Conservation (phyloP, 495 filamentous ascomycete genomes). For the Chaetomium tenue region DNA sequence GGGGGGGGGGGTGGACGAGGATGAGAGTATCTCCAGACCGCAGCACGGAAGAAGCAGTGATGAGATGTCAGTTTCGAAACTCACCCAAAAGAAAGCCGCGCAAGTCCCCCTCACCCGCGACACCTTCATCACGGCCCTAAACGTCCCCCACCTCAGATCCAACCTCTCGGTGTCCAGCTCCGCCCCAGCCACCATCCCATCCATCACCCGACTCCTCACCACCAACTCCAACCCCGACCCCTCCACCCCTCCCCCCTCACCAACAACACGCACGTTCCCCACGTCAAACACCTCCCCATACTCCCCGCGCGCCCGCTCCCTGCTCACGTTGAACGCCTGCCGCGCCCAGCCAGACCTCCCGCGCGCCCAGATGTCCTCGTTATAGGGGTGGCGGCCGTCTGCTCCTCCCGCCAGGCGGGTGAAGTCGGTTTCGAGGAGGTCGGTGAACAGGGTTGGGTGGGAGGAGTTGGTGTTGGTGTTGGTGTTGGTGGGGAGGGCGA, state of each 20-base stretch:
- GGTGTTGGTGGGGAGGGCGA: constrained; percentile 33
- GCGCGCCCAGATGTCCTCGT: constrained; percentile 31
- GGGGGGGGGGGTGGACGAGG: background rate
- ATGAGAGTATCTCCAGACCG: no score
- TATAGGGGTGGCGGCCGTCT: background rate
- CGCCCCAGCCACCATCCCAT: constrained; percentile 56
- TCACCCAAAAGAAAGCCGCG: constrained; percentile 75
- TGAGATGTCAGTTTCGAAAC: no score
- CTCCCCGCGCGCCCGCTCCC: constrained; percentile 53
- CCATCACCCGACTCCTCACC: constrained; percentile 49
- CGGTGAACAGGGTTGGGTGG: constrained; percentile 55
- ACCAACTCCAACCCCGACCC: constrained; percentile 54
- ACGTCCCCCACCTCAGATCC: constrained; percentile 66
- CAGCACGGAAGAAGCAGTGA: no score
- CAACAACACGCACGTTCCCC: constrained; percentile 48
- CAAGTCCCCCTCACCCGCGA: constrained; percentile 62
- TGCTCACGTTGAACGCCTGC: constrained; percentile 63
- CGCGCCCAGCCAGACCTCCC: constrained; percentile 57
- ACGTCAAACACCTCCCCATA: constrained; percentile 62
- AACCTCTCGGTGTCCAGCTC: constrained; percentile 57
- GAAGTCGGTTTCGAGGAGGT: constrained; percentile 69
- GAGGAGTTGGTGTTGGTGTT: constrained; percentile 41
- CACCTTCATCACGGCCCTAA: constrained; percentile 63
- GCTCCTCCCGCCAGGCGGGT: constrained; percentile 39
- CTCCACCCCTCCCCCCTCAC: constrained; percentile 26